phyloP scores from a whole-genome alignment of 2,329 filamentous ascomycete species.

The Aspergillus fumigatus region DNA sequence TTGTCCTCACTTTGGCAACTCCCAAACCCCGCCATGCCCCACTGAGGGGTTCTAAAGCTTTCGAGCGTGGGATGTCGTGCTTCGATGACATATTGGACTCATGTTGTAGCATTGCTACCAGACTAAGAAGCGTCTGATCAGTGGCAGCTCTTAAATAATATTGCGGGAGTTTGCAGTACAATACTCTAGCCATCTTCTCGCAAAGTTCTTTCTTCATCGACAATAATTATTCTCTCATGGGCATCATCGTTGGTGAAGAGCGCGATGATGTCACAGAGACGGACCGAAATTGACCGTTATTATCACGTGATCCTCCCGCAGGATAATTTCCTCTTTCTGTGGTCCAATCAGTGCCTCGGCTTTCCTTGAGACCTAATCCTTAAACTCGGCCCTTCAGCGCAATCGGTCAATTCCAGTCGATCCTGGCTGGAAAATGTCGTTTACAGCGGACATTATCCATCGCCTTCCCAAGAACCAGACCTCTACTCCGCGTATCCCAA shows the following conservation, averaged over 20 bases:
- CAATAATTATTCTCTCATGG: background rate
- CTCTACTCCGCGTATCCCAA: no score
- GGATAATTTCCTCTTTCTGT: background rate
- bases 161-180: background rate
- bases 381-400: no score
- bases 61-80: background rate
- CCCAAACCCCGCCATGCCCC: background rate
- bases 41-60: background rate
- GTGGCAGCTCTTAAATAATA: background rate
- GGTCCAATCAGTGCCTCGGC: background rate
- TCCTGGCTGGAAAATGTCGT: no score
- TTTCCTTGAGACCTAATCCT: background rate
- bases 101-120: background rate
- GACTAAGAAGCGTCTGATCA: background rate
- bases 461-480: no score
- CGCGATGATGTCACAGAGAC: background rate
- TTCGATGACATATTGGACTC: background rate
- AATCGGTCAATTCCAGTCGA: no score
- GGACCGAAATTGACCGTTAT: no score
- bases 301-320: background rate
- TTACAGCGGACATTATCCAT: no score
- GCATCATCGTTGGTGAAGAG: background rate
- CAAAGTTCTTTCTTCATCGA: background rate
- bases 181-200: background rate
- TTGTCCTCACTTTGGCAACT: background rate